Conservation (phyloP, 2,329 filamentous ascomycete genomes). For the Alternaria gansuensis region DNA sequence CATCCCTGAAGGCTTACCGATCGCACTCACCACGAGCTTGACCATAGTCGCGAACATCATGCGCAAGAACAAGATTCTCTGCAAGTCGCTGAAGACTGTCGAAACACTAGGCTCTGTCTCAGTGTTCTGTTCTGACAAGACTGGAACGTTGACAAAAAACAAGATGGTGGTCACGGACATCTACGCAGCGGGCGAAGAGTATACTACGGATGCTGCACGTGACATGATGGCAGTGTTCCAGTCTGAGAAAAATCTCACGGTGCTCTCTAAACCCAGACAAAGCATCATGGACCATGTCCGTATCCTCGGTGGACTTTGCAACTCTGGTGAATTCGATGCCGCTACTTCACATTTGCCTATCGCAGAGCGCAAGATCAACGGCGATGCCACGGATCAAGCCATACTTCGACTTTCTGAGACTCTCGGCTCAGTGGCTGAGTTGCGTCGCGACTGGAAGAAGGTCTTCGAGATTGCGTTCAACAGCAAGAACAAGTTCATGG, state of each 20-base stretch:
- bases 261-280: slow-evolving; percentile 36
- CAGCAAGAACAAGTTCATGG: slow-evolving; percentile 85
- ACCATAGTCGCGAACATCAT: slow-evolving; percentile 81
- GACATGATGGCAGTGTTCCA: slow-evolving; percentile 42
- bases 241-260: slow-evolving; percentile 51
- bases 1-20: slow-evolving; percentile 68
- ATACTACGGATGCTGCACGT: slow-evolving; percentile 62
- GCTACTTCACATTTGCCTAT: slow-evolving; percentile 68
- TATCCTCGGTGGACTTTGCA: slow-evolving; percentile 72
- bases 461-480: slow-evolving; percentile 73
- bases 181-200: slow-evolving; percentile 64
- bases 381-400: slow-evolving; percentile 80
- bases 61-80: slow-evolving; percentile 78
- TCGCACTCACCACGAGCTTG: slow-evolving; percentile 64
- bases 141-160: slow-evolving; percentile 74
- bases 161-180: slow-evolving; percentile 78
- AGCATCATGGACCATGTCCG: slow-evolving; percentile 63
- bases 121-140: slow-evolving; percentile 80
- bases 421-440: slow-evolving; percentile 67
- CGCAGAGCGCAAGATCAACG: slow-evolving; percentile 70
- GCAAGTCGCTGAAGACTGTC: slow-evolving; percentile 81
- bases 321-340: slow-evolving; percentile 77
- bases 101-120: slow-evolving; percentile 78
- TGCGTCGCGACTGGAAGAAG: slow-evolving; percentile 70
- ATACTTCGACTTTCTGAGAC: slow-evolving; percentile 75